Evolutionary conservation across 495 filamentous ascomycete genomes (phyloP), one percentile per base, ranked within the genome.

Genomic region (Annulohypoxylon bovei): DNA sequence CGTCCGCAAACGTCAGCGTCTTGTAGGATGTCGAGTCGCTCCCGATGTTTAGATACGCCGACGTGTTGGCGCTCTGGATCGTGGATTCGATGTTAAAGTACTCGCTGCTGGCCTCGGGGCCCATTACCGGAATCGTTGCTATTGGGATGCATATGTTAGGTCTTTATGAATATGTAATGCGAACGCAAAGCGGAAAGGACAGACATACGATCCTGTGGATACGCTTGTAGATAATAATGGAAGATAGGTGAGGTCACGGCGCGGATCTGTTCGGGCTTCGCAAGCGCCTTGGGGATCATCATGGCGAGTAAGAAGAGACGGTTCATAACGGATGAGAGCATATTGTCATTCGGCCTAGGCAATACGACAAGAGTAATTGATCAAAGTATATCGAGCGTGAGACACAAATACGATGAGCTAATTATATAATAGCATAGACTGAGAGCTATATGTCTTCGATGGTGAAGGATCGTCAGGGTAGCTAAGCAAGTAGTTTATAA

Each of bases 31-130:
- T 84, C 14, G 65, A 65, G 30, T 78, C 78, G 39, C 42, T 62
- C 23, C 75, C 80, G 64, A 85, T 81, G 70, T 85, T 84, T 20
- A 87, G 76, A 68, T 77, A 86, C 37, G 71, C 23, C 39, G 75
- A 79, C 12, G 80, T 82, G 39, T 83, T 81, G 50, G 76, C 78
- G 71, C 78, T 80, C 74, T 81, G 79, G 68, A 86, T 85, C n/a
- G 81, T 81, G 32, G 75, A 64, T 16, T 75, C 81, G 73, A 85
- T 85, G 68, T 75, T 77, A 74, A 82, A 86, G 57, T 77, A 78
- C 65, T 82, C 80, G 56, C 72, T 72, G 42, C 71, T 78, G 32
- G 75, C 63, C 67, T 83, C 83, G 11, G 82, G 82, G 27, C 84
- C 84, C 69, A 85, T 79, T 0, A 83, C 82, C 0, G 83, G 81